Base-by-base conservation (phyloP, 169 alveolate genomes). In the Perkinsus chesapeaki region DNA sequence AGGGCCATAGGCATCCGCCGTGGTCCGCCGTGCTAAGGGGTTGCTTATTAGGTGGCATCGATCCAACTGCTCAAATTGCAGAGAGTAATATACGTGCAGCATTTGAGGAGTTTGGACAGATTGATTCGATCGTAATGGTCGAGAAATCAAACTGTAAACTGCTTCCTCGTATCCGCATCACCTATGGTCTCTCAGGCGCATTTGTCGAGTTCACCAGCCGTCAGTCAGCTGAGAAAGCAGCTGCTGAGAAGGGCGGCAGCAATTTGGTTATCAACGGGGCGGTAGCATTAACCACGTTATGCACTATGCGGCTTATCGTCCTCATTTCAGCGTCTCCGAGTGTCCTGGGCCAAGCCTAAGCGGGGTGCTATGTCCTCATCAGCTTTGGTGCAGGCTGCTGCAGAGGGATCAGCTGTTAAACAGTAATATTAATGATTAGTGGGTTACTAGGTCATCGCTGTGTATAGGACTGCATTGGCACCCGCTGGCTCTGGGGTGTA, bases 201-300 rank as follows among this genome's bases (percentile, higher is more conserved):
- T 96, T 97, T 90, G 96, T 97, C 36, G 93, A 96, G 91, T 97
- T 93, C 93, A 92, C 94, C 0, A 73, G 91, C 23, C 93, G 98
- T 91, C 93, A 94, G 90, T 92, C 97, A 1, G 98, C 98, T 34
- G 98, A 95, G 93, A 60, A 60, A 34, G 95, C 91, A 20, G 98
- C 98, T 9, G 93, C 96, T 3, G 91, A 95, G 92, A 95, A 95
- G 43, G 82, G 94, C 39, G 94, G 93, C 91, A 92, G 94, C 38
- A 91, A 93, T 43, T 93, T 96, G 20, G 48, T 36, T 27, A 93
- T 96, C 39, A 95, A 94, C 39, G 96, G 95, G 36, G 93, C 82
- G 36, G 82, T 60, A 16, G 27, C 37, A 20, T 43, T 16, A 43
- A 5, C 60, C 60, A 16, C 16, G 16, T 5, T 16, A 9, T 43